Conservation (phyloP, 192 early-diverging fungal species). For the Coemansia sp. region DNA sequence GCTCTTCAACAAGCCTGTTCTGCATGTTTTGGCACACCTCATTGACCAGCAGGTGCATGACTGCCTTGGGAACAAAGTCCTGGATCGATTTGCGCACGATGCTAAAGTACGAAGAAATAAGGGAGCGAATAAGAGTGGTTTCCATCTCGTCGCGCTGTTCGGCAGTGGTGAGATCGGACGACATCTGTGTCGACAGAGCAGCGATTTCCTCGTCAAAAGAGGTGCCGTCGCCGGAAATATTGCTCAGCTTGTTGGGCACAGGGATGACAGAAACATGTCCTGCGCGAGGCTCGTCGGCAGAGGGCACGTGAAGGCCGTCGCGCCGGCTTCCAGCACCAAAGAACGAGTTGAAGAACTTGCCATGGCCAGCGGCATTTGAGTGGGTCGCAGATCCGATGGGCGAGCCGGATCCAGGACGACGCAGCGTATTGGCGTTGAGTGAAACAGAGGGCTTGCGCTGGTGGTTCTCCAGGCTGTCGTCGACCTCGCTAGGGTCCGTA, state of each 20-base stretch:
- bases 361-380: conserved; percentile 2
- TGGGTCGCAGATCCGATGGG: conserved; percentile 24
- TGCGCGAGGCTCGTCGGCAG: conserved; percentile 39
- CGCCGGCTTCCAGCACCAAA: conserved; percentile 39
- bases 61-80: conserved; percentile 77
- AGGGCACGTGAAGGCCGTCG: conserved; percentile 36
- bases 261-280: conserved; percentile 42
- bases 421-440: conserved; percentile 9
- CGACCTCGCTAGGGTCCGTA: conserved; percentile 41
- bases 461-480: conserved; percentile 50
- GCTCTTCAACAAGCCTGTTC: conserved; percentile 70
- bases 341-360: conserved; percentile 53
- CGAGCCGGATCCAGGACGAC: conserved; percentile 35
- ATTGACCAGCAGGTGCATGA: conserved; percentile 82
- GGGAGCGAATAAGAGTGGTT: conserved; percentile 73
- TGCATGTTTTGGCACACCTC: conserved; percentile 71
- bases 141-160: conserved; percentile 74
- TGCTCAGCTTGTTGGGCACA: conserved; percentile 49
- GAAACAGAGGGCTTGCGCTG: conserved; percentile 33
- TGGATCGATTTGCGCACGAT: conserved; percentile 80
- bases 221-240: conserved; percentile 35
- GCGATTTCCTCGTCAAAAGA: conserved; percentile 43
- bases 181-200: conserved; percentile 48
- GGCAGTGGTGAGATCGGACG: conserved; percentile 43
- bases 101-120: conserved; percentile 77